Evolutionary conservation across 75 land plant species (phyloP), one percentile per base, ranked within the genome.

Genomic region (Selaginella tamariscina): DNA sequence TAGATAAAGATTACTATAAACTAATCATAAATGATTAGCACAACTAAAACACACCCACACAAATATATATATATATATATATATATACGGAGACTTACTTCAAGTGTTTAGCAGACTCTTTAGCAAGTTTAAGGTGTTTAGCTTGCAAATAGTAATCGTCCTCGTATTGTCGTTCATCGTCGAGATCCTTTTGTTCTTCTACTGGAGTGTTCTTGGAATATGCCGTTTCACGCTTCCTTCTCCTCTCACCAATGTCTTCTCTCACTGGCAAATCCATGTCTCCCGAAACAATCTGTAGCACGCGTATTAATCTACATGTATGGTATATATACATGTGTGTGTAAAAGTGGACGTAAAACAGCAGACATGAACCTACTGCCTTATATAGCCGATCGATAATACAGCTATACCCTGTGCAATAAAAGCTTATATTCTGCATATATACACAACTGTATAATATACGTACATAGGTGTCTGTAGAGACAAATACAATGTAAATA

Each of bases 161-260:
- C 66, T 89, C 91, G 27, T 82, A 80, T 2, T 71, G 83, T 55
- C 56, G 70, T 28, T 67, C 20, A 30, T 67, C 73, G 2, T 68
- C 76, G 18, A 56, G 68, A 18, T 65, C 78, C 9, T 74, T 68
- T n/a, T 20, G 33, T 32, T 66, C 62, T 26, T 59, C 62, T 9
- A 23, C 9, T 9, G 49, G 49, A 5, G 5, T 15, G 15, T 15
- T 39, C 15, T 15, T 5, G 11, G 15, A 39, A 15, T 5, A 5
- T 5, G 8, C n/a, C 62, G 8, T 8, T 26, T 95, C 99, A 73
- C 81, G 82, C 55, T 82, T 86, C 56, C 89, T 79, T 69, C 99
- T 70, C 77, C 99, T 88, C 73, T 88, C 93, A 27, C 97, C 99
- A 67, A 95, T 74, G 54, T 95, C 89, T 64, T 88, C 97, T 71